phyloP scores from a whole-genome alignment of 1,139 yeast genomes.

The Eremothecium coryli region DNA sequence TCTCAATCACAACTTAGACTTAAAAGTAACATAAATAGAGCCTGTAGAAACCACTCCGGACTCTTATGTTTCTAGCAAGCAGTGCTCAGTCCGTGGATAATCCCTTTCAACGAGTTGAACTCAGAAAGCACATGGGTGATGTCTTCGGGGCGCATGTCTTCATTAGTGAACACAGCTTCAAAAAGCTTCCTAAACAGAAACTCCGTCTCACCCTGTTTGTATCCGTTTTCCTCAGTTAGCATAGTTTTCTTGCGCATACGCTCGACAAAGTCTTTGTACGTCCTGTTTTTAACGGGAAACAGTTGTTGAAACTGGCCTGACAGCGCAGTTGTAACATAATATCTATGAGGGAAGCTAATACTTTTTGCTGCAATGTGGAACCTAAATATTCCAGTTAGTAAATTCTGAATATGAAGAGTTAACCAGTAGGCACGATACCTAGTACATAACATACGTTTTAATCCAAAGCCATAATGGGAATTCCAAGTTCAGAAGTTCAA shows the following conservation, averaged over 20 bases:
- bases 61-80: no score
- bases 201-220: no score
- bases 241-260: background rate
- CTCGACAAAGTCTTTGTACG: background rate
- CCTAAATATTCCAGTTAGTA: background rate
- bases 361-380: background rate
- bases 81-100: background rate
- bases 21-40: no score
- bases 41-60: no score
- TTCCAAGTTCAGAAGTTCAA: slow-evolving; percentile 1
- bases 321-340: background rate
- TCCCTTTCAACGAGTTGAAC: background rate
- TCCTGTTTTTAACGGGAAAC: background rate
- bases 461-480: slow-evolving; percentile 6
- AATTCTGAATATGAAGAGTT: no score
- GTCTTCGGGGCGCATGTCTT: background rate
- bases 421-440: no score
- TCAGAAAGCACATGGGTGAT: background rate
- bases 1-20: no score
- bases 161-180: background rate
- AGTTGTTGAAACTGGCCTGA: no score
- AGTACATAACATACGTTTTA: slow-evolving; percentile 4
- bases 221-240: background rate
- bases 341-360: background rate
- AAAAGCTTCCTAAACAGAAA: background rate